Conservation (phyloP, 257 asterid genomes). For the Fraxinus cuspidata region DNA sequence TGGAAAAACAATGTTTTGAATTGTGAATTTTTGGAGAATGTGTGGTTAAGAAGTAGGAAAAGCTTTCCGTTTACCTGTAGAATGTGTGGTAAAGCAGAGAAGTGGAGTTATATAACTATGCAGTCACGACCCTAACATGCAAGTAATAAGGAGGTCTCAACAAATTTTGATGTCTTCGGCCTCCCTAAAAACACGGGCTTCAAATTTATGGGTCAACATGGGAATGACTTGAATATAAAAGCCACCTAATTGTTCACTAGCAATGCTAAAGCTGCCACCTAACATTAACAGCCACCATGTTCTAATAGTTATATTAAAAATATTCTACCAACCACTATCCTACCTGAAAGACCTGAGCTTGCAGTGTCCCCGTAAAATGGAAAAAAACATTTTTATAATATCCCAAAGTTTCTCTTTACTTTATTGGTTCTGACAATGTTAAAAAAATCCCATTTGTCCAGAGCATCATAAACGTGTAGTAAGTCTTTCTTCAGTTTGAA, state of each 20-base stretch:
- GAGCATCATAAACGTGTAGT: not conserved
- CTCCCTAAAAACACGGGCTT: not conserved
- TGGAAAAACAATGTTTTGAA: too few relatives aligned
- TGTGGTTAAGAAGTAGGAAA: too few relatives aligned
- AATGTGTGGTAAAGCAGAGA: not conserved
- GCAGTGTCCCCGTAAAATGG: not conserved
- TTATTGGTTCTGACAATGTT: not conserved
- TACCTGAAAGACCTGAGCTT: not conserved
- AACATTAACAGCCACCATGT: not conserved
- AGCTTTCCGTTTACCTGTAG: too few relatives aligned
- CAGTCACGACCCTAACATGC: not conserved
- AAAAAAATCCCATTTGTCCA: not conserved
- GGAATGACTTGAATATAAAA: not conserved
- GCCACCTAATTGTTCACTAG: not conserved
- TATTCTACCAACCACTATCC: not conserved
- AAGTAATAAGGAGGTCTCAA: not conserved
- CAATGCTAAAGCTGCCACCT: constrained; percentile 7
- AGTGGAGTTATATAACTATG: not conserved
- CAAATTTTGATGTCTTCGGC: not conserved
- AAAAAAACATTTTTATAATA: too few relatives aligned
- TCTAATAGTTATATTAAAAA: not conserved
- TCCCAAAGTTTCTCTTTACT: constrained; percentile 1
- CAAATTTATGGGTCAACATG: not conserved
- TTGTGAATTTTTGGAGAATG: too few relatives aligned
- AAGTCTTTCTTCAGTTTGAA: not conserved